A percentile compares a stretch with the other conserved stretches of the same genome.
These are phyloP conservation scores for Isochrysis galbana DNA, from an alignment of 78 protist species.

Conservation along the genomic window DNA sequence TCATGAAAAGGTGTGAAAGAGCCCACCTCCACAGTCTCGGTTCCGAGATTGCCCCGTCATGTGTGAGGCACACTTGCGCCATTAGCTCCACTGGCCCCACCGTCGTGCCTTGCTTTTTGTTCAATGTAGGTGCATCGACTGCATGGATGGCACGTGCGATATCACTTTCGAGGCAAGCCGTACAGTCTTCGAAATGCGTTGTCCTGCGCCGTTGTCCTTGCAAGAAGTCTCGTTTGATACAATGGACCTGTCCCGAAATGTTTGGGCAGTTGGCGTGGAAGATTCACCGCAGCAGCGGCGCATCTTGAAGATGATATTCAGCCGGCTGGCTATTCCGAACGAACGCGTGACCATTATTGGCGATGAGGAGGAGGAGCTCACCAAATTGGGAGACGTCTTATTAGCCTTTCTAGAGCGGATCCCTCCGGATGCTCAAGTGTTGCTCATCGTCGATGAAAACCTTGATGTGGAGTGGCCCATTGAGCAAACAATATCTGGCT, in stretches of 20 bases:
- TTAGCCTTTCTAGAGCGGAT: background rate
- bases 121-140: background rate
- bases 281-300: background rate
- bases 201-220: background rate
- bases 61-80: too few relatives aligned
- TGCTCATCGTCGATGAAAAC: background rate
- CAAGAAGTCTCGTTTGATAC: background rate
- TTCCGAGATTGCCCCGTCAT: too few relatives aligned
- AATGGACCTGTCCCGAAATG: background rate
- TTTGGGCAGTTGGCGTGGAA: background rate
- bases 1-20: too few relatives aligned
- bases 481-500: background rate
- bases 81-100: too few relatives aligned
- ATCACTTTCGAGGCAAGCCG: background rate
- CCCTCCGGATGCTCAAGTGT: background rate
- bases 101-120: too few relatives aligned
- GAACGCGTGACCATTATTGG: background rate
- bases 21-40: too few relatives aligned
- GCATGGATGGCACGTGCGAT: background rate
- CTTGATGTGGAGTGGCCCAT: background rate
- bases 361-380: background rate
- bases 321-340: background rate
- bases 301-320: too few relatives aligned
- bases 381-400: background rate
- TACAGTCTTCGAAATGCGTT: background rate